Conservation (phyloP, 768 basidiomycete genomes). For the Mycena amicta region DNA sequence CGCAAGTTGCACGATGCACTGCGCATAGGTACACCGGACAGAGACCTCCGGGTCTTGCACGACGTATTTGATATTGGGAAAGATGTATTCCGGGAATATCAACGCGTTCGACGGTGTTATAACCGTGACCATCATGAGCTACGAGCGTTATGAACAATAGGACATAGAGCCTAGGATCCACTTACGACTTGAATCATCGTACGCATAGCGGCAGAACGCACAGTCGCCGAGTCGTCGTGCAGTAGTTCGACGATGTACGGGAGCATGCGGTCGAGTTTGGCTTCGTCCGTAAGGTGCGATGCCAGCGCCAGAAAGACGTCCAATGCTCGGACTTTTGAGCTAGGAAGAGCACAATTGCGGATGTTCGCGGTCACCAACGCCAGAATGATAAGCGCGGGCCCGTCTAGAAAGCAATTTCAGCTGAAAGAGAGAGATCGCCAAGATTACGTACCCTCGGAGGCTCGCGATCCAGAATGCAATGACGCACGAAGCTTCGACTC, state of each 20-base stretch:
- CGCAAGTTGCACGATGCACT: slow-evolving; percentile 82
- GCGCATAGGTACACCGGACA: slow-evolving; percentile 79
- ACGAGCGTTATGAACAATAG: slow-evolving; percentile 3
- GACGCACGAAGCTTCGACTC: slow-evolving; percentile 57
- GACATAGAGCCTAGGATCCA: slow-evolving; percentile 15
- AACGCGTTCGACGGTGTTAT: slow-evolving; percentile 84
- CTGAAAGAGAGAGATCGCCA: background rate
- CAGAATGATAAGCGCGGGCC: slow-evolving; percentile 85
- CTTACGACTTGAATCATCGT: slow-evolving; percentile 84
- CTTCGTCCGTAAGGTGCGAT: slow-evolving; percentile 87
- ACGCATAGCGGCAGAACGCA: slow-evolving; percentile 78
- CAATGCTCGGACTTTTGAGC: slow-evolving; percentile 82
- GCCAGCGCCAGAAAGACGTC: slow-evolving; percentile 85
- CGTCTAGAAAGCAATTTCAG: slow-evolving; percentile 53
- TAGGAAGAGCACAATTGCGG: slow-evolving; percentile 82
- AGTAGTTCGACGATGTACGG: slow-evolving; percentile 90
- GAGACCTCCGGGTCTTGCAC: slow-evolving; percentile 83
- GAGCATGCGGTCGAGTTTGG: slow-evolving; percentile 89
- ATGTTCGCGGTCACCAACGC: slow-evolving; percentile 87
- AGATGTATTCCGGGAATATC: slow-evolving; percentile 93
- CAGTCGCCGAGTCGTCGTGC: slow-evolving; percentile 81
- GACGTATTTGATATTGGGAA: slow-evolving; percentile 85
- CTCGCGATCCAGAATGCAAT: slow-evolving; percentile 50
- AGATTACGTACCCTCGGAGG: slow-evolving; percentile 59
- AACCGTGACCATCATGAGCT: slow-evolving; percentile 63